Conservation (phyloP, 2,329 filamentous ascomycete genomes). For the Endocalyx cinctus region DNA sequence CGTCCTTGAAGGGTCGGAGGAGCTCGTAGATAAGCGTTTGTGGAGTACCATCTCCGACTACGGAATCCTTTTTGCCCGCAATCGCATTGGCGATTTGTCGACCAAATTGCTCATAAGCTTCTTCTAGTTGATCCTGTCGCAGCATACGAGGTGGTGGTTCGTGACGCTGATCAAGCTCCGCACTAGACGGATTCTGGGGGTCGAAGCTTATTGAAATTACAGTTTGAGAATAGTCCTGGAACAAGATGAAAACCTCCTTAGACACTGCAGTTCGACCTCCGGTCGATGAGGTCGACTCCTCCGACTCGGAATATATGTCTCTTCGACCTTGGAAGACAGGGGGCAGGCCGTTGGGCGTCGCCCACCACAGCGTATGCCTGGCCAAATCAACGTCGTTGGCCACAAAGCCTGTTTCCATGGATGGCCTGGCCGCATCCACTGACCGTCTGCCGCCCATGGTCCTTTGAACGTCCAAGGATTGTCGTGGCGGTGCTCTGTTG, state of each 20-base stretch:
- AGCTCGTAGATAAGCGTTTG: slow-evolving; percentile 75
- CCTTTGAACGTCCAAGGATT: slow-evolving; percentile 62
- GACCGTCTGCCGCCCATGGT: slow-evolving; percentile 52
- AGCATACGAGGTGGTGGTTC: slow-evolving; percentile 75
- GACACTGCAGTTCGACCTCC: slow-evolving; percentile 68
- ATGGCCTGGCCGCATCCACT: slow-evolving; percentile 70
- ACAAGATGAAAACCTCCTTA: slow-evolving; percentile 82
- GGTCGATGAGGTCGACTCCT: slow-evolving; percentile 67
- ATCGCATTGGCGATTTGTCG: slow-evolving; percentile 69
- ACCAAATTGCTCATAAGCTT: slow-evolving; percentile 77
- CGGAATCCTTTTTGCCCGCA: slow-evolving; percentile 67
- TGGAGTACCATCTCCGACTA: slow-evolving; percentile 81
- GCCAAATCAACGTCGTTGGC: slow-evolving; percentile 83
- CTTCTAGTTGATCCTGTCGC: slow-evolving; percentile 90
- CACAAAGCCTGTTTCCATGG: slow-evolving; percentile 76
- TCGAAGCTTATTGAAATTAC: slow-evolving; percentile 79
- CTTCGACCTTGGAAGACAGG: slow-evolving; percentile 76
- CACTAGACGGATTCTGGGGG: slow-evolving; percentile 66
- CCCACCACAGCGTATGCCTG: slow-evolving; percentile 78
- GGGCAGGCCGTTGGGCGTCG: slow-evolving; percentile 71
- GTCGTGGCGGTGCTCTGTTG: slow-evolving; percentile 40
- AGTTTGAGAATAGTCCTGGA: slow-evolving; percentile 94
- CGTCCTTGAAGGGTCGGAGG: slow-evolving; percentile 66
- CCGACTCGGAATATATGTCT: slow-evolving; percentile 78
- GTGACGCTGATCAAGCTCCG: slow-evolving; percentile 77